Percentiles rank a stretch among this genome's conserved stretches.
phyloP scores from a whole-genome alignment of 257 asterid genomes.

The Solanum chiquidenum region DNA sequence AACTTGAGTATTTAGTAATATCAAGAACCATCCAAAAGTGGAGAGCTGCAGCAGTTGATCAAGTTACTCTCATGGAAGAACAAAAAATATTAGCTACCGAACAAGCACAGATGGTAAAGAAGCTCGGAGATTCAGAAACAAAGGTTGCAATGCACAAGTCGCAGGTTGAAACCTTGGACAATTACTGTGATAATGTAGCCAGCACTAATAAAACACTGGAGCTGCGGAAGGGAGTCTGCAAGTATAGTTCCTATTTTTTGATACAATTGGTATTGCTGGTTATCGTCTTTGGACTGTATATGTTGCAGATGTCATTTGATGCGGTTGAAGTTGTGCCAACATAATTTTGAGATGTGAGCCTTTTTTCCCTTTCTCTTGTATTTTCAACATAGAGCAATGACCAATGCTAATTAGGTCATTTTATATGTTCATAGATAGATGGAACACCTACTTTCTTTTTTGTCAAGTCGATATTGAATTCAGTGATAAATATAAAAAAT shows the following conservation, averaged over 20 bases:
- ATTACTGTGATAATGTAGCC: conserved; percentile 24
- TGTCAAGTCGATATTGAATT: not conserved
- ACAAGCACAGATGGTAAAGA: conserved; percentile 32
- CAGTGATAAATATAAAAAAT: not conserved
- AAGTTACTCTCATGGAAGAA: conserved; percentile 36
- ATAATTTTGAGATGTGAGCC: conserved; percentile 18
- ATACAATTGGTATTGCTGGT: conserved; percentile 41
- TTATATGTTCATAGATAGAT: not conserved
- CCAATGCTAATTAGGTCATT: not conserved
- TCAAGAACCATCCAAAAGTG: conserved; percentile 2
- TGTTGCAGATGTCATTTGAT: conserved; percentile 26
- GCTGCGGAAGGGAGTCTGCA: conserved; percentile 34
- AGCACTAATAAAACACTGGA: conserved; percentile 21
- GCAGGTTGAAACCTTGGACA: conserved; percentile 31
- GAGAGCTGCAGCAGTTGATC: conserved; percentile 35
- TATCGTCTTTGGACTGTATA: conserved; percentile 17
- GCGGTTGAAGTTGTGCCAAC: conserved; percentile 53
- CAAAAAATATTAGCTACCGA: conserved; percentile 30
- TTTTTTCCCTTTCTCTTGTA: not conserved
- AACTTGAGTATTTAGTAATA: conserved; percentile 39
- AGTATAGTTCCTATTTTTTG: conserved; percentile 38
- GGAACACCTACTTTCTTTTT: not conserved
- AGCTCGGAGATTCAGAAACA: conserved; percentile 29
- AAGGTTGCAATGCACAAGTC: conserved; percentile 37
- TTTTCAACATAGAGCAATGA: not conserved